These are phyloP conservation scores for Plasmodium berghei DNA, from an alignment of 169 alveolate species.

Conservation along the genomic window DNA sequence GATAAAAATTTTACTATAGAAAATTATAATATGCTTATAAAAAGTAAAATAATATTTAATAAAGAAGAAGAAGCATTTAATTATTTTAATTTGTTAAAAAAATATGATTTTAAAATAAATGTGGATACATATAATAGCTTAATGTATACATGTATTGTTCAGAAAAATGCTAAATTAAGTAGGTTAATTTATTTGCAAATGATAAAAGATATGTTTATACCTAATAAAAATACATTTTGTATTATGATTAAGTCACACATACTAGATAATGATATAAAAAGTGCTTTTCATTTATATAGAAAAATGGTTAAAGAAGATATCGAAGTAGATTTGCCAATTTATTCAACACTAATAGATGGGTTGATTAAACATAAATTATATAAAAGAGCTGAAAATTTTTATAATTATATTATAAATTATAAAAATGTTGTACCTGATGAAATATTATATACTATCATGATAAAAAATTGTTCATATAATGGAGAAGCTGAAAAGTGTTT, in stretches of 20 bases:
- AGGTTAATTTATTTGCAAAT: slow-evolving; percentile 85
- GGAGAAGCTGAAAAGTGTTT: slow-evolving; percentile 88
- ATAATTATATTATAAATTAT: slow-evolving; percentile 86
- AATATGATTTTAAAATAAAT: slow-evolving; percentile 70
- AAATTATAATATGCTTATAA: slow-evolving; percentile 57
- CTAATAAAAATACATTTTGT: slow-evolving; percentile 85
- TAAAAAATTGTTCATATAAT: slow-evolving; percentile 82
- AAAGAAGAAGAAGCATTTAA: slow-evolving; percentile 68
- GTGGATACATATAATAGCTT: slow-evolving; percentile 82
- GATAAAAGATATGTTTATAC: slow-evolving; percentile 81
- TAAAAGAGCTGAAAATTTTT: slow-evolving; percentile 86
- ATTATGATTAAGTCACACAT: slow-evolving; percentile 86
- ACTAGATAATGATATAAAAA: slow-evolving; percentile 78
- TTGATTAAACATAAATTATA: slow-evolving; percentile 76
- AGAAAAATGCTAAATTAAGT: slow-evolving; percentile 79
- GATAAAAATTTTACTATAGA: slow-evolving; percentile 35
- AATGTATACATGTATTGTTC: slow-evolving; percentile 72
- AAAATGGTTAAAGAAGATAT: slow-evolving; percentile 88
- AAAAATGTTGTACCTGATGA: slow-evolving; percentile 88
- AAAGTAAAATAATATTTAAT: slow-evolving; percentile 40
- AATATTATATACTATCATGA: slow-evolving; percentile 88
- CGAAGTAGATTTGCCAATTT: slow-evolving; percentile 82
- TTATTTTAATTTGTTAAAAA: slow-evolving; percentile 74
- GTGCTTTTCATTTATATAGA: slow-evolving; percentile 85
- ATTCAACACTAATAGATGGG: slow-evolving; percentile 87